phyloP scores from a whole-genome alignment of 768 basidiomycete genomes.

The Paxillus rubicundulus region DNA sequence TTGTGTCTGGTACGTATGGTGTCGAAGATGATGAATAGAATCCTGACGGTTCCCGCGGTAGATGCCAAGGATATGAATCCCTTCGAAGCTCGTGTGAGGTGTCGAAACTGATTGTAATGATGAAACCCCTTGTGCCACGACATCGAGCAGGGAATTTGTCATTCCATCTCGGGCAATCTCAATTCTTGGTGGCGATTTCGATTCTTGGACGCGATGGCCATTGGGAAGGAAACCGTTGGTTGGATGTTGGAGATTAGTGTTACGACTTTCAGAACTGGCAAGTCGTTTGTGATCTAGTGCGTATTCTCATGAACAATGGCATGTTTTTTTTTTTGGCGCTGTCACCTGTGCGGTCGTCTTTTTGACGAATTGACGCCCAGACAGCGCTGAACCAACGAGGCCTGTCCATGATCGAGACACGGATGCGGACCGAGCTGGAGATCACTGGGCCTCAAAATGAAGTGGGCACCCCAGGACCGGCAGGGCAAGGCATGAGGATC shows the following conservation, averaged over 20 bases:
- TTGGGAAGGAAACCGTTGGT: not conserved
- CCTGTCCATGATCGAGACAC: not conserved
- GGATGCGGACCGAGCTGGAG: conserved; percentile 9
- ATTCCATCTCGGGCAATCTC: conserved; percentile 5
- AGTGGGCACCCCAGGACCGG: conserved; percentile 11
- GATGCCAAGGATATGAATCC: conserved; percentile 5
- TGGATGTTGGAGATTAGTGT: not conserved
- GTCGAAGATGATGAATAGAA: not conserved
- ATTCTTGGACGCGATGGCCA: not conserved
- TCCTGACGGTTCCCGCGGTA: conserved; percentile 1
- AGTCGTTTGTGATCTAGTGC: not conserved
- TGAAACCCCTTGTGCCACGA: not conserved
- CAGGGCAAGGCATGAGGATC: conserved; percentile 4
- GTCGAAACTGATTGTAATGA: not conserved
- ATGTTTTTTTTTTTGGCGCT: not conserved
- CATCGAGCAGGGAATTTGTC: not conserved
- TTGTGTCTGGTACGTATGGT: conserved; percentile 1
- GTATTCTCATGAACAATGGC: not conserved
- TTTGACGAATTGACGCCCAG: not conserved
- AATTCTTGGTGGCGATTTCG: not conserved
- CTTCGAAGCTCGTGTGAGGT: conserved; percentile 1
- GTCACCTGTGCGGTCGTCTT: too few species aligned
- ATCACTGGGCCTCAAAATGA: conserved; percentile 25
- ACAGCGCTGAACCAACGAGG: not conserved
- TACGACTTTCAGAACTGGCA: too few species aligned